Base-by-base conservation (phyloP, 306 rosid species). In the Glycine soja region DNA sequence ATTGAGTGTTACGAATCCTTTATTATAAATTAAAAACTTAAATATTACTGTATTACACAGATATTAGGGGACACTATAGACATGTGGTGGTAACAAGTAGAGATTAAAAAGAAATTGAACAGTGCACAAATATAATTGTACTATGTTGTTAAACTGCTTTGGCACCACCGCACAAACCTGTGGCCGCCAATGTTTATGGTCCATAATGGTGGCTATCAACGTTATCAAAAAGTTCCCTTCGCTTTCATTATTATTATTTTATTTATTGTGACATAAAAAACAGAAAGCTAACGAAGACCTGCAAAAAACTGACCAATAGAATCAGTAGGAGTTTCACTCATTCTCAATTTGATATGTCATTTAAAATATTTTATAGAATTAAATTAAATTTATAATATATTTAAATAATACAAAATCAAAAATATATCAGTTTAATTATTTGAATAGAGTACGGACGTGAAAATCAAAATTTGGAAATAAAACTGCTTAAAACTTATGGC, bases 111-210 rank as follows among this genome's bases (percentile, higher is more conserved):
- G 1, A 6, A 42, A 7, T 7, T 6, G 9, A 9, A 42, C 9
- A 42, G 7, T 42, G 6, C 7, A 42, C 7, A 7, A 42, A 42
- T 42, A 42, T 42, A 1, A 42, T 42, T 42, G 46, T 7, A 7
- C 8, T 42, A 42, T 6, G 9, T 42, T 42, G 46, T 42, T 38
- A 42, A 42, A 42, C 46, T 42, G 34, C 18, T 9, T 73, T 54
- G 40, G 18, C 24, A 56, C 56, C 78, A 38, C 18, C 40, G 8
- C 68, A 57, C 67, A 67, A 45, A 19, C 61, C 16, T 61, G 48
- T 75, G 80, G 48, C n/a, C 70, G 59, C 70, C 59, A 45, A 8
- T 75, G 59, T 59, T 75, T 45, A 12, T 75, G 16, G 45, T 57
- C 68, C 53, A 18, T 4, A 57, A 5, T 53, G 16, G 42, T 40